phyloP scores from a whole-genome alignment of 345 rosid genomes.

The Cardamine occulta region DNA sequence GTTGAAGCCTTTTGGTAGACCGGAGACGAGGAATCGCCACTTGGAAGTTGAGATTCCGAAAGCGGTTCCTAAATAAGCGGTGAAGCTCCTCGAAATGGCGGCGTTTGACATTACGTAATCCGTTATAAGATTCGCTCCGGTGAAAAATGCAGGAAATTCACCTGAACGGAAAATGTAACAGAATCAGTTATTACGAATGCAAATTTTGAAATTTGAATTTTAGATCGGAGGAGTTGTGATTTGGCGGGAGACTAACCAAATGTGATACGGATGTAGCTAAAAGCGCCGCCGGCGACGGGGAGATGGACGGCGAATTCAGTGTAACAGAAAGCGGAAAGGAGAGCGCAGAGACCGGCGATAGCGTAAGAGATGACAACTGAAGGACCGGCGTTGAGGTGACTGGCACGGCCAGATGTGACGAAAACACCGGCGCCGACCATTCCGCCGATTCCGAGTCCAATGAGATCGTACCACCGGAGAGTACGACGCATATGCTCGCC shows the following conservation, averaged over 20 bases:
- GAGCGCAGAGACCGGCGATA: constrained; percentile 96
- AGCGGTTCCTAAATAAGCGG: constrained; percentile 71
- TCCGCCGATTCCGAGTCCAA: constrained; percentile 90
- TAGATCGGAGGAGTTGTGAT: neutral
- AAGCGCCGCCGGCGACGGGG: constrained; percentile 99
- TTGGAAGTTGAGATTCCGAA: constrained; percentile 71
- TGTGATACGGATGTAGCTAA: constrained; percentile 87
- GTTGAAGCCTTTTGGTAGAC: constrained; percentile 75
- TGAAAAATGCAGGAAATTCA: constrained; percentile 82
- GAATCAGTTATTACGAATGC: constrained; percentile 9
- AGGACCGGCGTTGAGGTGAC: constrained; percentile 70
- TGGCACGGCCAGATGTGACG: constrained; percentile 77
- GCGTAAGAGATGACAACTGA: constrained; percentile 81
- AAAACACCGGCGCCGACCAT: constrained; percentile 98
- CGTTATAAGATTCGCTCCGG: constrained; percentile 86
- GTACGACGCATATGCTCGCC: constrained; percentile 72
- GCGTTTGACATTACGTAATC: constrained; percentile 97
- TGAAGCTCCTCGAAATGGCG: constrained; percentile 81
- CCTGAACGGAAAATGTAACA: constrained; percentile 46
- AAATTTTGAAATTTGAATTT: neutral
- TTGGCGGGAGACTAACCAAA: constrained; percentile 58
- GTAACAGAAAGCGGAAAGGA: constrained; percentile 95
- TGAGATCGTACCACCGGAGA: constrained; percentile 84
- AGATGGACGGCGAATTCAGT: constrained; percentile 96
- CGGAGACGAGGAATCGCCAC: constrained; percentile 61